Percentiles rank a stretch among this genome's conserved stretches.
Evolutionary conservation across 495 filamentous ascomycete genomes (phyloP).

Genomic region (Talaromyces liani): DNA sequence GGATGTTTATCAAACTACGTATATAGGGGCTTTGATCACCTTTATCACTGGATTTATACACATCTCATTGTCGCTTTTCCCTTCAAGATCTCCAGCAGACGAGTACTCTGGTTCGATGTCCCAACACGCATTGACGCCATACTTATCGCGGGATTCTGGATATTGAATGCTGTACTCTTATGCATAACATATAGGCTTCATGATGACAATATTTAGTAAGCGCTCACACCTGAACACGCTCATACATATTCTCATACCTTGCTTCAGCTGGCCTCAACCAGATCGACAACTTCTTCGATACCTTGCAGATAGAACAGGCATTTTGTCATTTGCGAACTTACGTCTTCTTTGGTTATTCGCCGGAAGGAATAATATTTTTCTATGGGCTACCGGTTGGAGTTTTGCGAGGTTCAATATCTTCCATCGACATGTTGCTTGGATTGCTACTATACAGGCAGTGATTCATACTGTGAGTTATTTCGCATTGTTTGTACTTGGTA

Average conservation of each 20-base stretch:
- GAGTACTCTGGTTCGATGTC: constrained; percentile 29
- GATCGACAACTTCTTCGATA: constrained; percentile 31
- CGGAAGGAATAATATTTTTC: constrained; percentile 47
- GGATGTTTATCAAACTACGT: not conserved
- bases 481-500: constrained; percentile 17
- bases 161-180: constrained; percentile 30
- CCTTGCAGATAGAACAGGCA: constrained; percentile 44
- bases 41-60: constrained; percentile 21
- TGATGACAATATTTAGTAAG: constrained; percentile 33
- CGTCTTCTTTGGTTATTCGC: constrained; percentile 45
- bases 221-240: not conserved
- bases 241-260: not conserved
- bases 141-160: constrained; percentile 31
- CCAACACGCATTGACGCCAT: constrained; percentile 34
- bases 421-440: constrained; percentile 48
- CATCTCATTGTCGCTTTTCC: constrained; percentile 30
- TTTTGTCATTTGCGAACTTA: constrained; percentile 44
- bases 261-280: constrained; percentile 26
- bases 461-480: constrained; percentile 34
- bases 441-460: constrained; percentile 44
- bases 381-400: constrained; percentile 49
- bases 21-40: not conserved
- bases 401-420: constrained; percentile 47
- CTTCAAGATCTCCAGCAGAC: constrained; percentile 18
- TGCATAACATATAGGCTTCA: constrained; percentile 29